phyloP scores from a whole-genome alignment of 768 basidiomycete species.

The Pisolithus microcarpus region DNA sequence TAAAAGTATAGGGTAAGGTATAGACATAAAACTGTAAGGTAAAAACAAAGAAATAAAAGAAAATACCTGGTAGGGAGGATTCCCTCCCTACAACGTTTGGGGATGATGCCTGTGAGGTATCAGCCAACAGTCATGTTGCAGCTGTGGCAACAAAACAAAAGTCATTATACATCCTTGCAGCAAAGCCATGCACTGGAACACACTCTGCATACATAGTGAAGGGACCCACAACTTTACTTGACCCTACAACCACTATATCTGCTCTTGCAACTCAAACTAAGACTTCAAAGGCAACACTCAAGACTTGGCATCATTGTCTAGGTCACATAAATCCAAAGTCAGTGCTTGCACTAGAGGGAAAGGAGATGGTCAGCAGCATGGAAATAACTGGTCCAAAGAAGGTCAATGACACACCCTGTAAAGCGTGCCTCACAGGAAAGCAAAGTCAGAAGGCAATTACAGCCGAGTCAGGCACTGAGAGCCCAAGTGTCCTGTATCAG shows the following conservation, averaged over 20 bases:
- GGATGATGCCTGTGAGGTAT: background rate
- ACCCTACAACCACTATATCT: background rate
- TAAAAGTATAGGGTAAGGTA: too few species aligned
- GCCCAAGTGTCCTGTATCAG: background rate
- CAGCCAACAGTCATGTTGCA: background rate
- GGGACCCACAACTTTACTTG: background rate
- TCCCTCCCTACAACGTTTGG: too few species aligned
- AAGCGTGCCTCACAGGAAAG: constrained; percentile 19
- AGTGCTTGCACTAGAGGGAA: background rate
- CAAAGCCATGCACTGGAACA: background rate
- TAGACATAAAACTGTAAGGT: too few species aligned
- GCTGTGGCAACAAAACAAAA: background rate
- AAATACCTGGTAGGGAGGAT: too few species aligned
- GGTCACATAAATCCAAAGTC: background rate
- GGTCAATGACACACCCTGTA: constrained; percentile 4
- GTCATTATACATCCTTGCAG: constrained; percentile 2
- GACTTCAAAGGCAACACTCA: background rate
- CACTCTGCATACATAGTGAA: background rate
- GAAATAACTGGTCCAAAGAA: background rate
- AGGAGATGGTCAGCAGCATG: constrained; percentile 6
- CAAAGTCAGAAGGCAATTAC: constrained; percentile 10
- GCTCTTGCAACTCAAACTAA: background rate
- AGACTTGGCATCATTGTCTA: constrained; percentile 1
- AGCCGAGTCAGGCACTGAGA: constrained; percentile 2
- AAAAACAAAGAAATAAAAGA: too few species aligned